A percentile compares a stretch with the other conserved stretches of the same genome.
Conservation (phyloP, 2,329 filamentous ascomycete species). For the Nannizziopsis barbatae region DNA sequence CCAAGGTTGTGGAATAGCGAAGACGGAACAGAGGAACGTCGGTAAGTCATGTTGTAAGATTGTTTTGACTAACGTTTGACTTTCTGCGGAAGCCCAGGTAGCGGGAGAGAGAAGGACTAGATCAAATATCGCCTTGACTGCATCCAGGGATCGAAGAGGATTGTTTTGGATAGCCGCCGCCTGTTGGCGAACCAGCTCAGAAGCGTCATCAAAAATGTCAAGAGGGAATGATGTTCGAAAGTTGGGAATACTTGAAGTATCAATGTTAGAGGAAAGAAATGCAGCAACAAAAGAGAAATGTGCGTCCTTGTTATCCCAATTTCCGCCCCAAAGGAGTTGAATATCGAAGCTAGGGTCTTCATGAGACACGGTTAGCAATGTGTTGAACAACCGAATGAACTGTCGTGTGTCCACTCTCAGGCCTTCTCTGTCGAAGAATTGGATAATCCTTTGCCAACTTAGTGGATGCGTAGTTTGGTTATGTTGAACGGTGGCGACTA, state of each 20-base stretch:
- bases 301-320: conserved; percentile 75
- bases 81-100: conserved; percentile 45
- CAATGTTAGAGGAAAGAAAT: conserved; percentile 67
- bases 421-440: conserved; percentile 67
- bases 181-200: conserved; percentile 48
- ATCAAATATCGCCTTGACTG: conserved; percentile 57
- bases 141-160: conserved; percentile 77
- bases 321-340: conserved; percentile 77
- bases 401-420: conserved; percentile 66
- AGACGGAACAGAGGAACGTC: conserved; percentile 41
- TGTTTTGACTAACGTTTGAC: conserved; percentile 48
- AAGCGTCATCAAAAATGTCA: conserved; percentile 51
- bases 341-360: conserved; percentile 61
- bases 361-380: conserved; percentile 59
- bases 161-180: conserved; percentile 64
- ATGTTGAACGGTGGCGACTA: conserved; percentile 48
- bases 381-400: conserved; percentile 70
- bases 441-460: conserved; percentile 60
- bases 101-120: conserved; percentile 50
- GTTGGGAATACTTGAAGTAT: conserved; percentile 73
- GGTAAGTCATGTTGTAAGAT: conserved; percentile 45
- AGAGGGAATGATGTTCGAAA: conserved; percentile 65
- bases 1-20: conserved; percentile 41
- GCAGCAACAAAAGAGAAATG: conserved; percentile 90
- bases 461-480: conserved; percentile 46